Evolutionary conservation across 805 yeast genomes (phyloP), one percentile per base, ranked within the genome.

Genomic region (Saccharomycopsis malanga): DNA sequence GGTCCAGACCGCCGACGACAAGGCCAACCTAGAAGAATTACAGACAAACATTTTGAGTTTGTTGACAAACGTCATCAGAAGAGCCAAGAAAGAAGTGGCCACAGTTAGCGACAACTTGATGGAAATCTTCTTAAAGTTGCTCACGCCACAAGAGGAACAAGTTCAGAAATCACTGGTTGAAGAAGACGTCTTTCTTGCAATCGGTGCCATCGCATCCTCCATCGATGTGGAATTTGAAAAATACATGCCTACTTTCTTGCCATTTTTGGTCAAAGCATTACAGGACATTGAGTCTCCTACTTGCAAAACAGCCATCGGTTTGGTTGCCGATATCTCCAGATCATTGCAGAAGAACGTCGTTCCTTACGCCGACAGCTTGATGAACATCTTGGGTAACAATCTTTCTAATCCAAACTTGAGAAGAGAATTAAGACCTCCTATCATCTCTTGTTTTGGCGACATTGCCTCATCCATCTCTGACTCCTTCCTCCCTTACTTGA

Each of bases 401-500:
- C 72, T 93, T 53, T 78, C 83, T 49, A 76, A 76, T 57, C 72
- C 74, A 36, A 76, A 74, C 48, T 80, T 87, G 17, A 82, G 82
- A 61, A 77, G 86, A 50, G 96, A 87, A 53, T 72, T 91, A 55
- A 81, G 86, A 63, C 96, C 97, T 15, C 74, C 87, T 20, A 87
- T 91, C 24, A 69, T 93, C 55, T 86, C 97, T 10, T 87, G 95
- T 58, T 87, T 93, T 63, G 98, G 98, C 54, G 98, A 93, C 64
- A 77, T 93, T 58, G 97, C 98, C 3, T 77, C 95, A 0, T 81
- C 93, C 12, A 79, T 89, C 52, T 97, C 96, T 3, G 61, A 73
- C 2, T 77, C 73, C 46, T 93, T 91, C 65, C 73, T 74, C 55
- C 87, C 81, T 48, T 93, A 87, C 64, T 67, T 88, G 54, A 77